Evolutionary conservation across 148 eudicot genomes (phyloP), one percentile per base, ranked within the genome.

Genomic region (Heliosperma pusillum): DNA sequence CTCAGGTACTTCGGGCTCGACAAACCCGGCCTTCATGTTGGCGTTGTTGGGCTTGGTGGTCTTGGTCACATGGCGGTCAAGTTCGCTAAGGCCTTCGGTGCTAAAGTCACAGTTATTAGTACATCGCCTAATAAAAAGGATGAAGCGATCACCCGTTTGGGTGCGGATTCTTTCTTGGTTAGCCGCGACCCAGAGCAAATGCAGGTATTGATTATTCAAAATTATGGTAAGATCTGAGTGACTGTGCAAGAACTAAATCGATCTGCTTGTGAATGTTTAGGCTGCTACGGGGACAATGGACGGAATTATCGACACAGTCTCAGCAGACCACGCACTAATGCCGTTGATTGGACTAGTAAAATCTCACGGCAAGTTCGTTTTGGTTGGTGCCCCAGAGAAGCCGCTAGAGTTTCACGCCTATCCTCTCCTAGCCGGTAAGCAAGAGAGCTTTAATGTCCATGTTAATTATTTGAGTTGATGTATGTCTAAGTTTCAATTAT

Each of bases 281-380:
- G 87, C 84, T 63, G 87, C 87, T 0, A 80, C 61, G 74, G 87
- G 87, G 17, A 85, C 85, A 17, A 77, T 85, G 87, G 87, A 85
- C 60, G 85, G 83, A 12, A 80, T 80, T 20, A 82, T 85, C 4
- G 85, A 85, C 66, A 85, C 87, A 15, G 85, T 82, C 3, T 79
- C 87, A 1, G 87, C 83, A 30, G 62, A 16, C 29, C 87, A 85
- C 50, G 42, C 85, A 15, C 57, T 85, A 0, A 40, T 76, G 29
- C 87, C 87, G 20, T 62, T 85, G 80, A 64, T 85, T 22, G 79
- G 81, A 17, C 40, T 85, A 67, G 30, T 85, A 50, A 85, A 85
- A 52, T 44, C 85, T 22, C 66, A 85, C 47, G 87, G 87, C 29
- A 85, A 82, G 68, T 40, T 85, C 10, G 56, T 85, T 53, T 57